Base-by-base conservation (phyloP, 345 rosid species). In the Litchi chinensis region DNA sequence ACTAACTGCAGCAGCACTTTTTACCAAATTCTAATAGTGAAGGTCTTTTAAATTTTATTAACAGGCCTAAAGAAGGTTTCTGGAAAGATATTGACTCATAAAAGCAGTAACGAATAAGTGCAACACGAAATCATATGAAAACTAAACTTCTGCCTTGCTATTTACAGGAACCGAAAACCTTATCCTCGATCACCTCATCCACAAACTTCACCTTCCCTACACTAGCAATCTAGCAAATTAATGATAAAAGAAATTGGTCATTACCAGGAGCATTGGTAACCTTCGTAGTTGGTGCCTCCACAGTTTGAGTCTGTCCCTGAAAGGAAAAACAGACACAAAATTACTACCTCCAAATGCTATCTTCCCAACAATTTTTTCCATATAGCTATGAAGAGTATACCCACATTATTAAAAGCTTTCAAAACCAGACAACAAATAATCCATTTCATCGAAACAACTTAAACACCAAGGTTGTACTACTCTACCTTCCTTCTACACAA, bases 191-290 rank as follows among this genome's bases (percentile, higher is more conserved):
- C 67, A 39, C 50, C 37, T 43, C 39, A 40, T 24, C 41, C 39
- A 28, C 77, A 26, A 62, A 39, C 11, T 24, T 65, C 63, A 24
- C 5, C 11, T 60, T 22, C 22, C 19, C 68, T 24, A 65, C 50
- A 57, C 8, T 37, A 65, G 32, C 68, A 75, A 71, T 54, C 65
- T 65, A 16, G 41, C 48, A 56, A 9, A 24, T 70, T 9, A 48
- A 24, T 39, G 50, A 12, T 37, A 37, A n/a, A 32, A 57, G 39
- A 18, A 76, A 67, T 18, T 5, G 16, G 26, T 32, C 18, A 63
- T 91, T 93, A 92, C 98, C 86, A 70, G 96, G 98, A 80, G 98
- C 97, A 85, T 89, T 91, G 40, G 98, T 95, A 62, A 93, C 87
- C 43, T 95, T 92, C 59, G 91, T 90, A 37, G 97, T 92, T 43